Percentiles rank a stretch among this genome's conserved stretches.
Evolutionary conservation across 2,329 filamentous ascomycete genomes (phyloP).

Genomic region (Trichothecium roseum): DNA sequence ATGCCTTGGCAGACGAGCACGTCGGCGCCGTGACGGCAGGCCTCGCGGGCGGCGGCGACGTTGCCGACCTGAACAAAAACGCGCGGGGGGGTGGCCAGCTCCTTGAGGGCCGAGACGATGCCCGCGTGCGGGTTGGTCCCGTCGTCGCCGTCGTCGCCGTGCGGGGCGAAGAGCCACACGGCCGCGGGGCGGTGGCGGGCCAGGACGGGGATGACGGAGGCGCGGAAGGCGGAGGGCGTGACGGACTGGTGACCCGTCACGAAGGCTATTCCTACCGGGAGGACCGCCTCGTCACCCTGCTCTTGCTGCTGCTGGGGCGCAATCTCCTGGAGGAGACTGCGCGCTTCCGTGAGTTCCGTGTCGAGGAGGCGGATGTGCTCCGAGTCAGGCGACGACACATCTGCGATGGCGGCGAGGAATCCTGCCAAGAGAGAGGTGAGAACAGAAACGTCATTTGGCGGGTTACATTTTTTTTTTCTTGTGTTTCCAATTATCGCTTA

Average conservation of each 20-base stretch:
- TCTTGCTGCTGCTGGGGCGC: too few species aligned
- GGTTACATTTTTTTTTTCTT: too few species aligned
- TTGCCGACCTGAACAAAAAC: conserved; percentile 55
- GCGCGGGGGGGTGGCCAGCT: conserved; percentile 18
- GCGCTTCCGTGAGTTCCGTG: conserved; percentile 18
- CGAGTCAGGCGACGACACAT: conserved; percentile 16
- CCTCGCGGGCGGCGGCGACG: conserved; percentile 41
- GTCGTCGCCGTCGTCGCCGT: too few species aligned
- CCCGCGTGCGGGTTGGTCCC: conserved; percentile 22
- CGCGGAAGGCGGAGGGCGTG: conserved; percentile 19
- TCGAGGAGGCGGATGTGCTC: conserved; percentile 19
- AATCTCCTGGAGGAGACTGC: conserved; percentile 9
- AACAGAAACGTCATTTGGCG: too few species aligned
- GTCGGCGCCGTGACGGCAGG: conserved; percentile 38
- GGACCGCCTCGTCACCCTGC: too few species aligned
- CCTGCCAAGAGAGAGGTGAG: conserved; percentile 12
- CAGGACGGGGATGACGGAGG: conserved; percentile 40
- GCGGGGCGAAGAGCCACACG: conserved; percentile 58
- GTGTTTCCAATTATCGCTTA: too few species aligned
- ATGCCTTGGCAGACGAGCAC: conserved; percentile 52
- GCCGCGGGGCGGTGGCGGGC: conserved; percentile 42
- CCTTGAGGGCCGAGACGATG: conserved; percentile 25
- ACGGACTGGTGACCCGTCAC: conserved; percentile 40
- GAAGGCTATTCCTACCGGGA: conserved; percentile 48
- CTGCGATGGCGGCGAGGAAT: conserved; percentile 20